phyloP scores from a whole-genome alignment of 2,329 filamentous ascomycete species.

The Diplodia scrobiculata region DNA sequence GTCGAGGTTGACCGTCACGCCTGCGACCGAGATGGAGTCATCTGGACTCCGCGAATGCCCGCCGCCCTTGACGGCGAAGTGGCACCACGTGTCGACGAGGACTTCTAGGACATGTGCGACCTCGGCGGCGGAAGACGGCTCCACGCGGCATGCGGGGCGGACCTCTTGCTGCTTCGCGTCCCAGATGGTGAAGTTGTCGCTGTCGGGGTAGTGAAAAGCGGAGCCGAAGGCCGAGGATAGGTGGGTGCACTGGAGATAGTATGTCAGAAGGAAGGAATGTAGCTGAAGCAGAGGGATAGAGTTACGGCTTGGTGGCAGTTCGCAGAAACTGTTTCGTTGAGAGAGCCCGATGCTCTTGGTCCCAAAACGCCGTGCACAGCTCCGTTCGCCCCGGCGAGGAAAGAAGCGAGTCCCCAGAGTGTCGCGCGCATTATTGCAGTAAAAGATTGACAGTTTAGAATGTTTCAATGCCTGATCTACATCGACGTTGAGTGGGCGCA shows the following conservation, averaged over 20 bases:
- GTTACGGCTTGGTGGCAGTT: too few species aligned
- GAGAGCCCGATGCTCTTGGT: too few species aligned
- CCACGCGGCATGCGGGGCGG: not conserved
- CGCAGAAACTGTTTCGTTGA: too few species aligned
- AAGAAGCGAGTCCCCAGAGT: too few species aligned
- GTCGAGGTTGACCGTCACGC: slow-evolving; percentile 40
- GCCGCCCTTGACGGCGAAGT: not conserved
- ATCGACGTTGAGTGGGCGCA: too few species aligned
- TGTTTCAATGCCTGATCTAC: too few species aligned
- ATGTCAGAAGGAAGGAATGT: not conserved
- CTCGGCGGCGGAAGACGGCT: not conserved
- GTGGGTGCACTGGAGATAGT: not conserved
- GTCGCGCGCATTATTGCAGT: too few species aligned
- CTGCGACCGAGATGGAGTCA: slow-evolving; percentile 33
- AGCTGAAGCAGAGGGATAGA: too few species aligned
- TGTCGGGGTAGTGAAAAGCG: not conserved
- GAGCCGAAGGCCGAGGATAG: not conserved
- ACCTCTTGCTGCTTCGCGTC: slow-evolving; percentile 6
- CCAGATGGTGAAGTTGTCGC: slow-evolving; percentile 4
- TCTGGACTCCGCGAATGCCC: not conserved
- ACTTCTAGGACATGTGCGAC: not conserved
- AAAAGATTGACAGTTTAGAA: too few species aligned
- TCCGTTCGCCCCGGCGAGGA: too few species aligned
- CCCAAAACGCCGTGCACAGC: too few species aligned
- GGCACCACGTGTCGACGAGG: not conserved